These are phyloP conservation scores for Thozetella sp. DNA, from an alignment of 495 filamentous ascomycete genomes.

Conservation along the genomic window DNA sequence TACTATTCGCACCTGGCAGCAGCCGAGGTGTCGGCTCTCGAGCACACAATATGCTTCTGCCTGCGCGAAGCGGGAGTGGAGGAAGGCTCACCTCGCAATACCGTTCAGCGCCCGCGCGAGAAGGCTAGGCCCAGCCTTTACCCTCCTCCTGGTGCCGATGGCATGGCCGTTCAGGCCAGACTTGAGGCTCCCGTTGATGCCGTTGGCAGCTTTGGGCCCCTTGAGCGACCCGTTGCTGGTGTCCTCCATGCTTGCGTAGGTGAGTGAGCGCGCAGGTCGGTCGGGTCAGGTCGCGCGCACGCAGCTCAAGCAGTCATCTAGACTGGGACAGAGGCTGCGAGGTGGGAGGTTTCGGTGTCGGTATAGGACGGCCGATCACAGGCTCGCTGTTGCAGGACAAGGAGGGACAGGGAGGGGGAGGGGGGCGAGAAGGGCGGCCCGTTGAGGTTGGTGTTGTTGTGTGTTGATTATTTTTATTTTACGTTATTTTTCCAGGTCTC, in stretches of 20 bases:
- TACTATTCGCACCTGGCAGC: too few relatives aligned
- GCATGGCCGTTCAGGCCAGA: slow-evolving; percentile 27
- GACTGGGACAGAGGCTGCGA: not conserved
- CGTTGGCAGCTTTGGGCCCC: slow-evolving; percentile 17
- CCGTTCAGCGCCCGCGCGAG: slow-evolving; percentile 55
- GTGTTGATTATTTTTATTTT: not conserved
- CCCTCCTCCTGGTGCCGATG: slow-evolving; percentile 14
- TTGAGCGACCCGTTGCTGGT: slow-evolving; percentile 31
- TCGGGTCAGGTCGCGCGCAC: not conserved
- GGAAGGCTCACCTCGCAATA: slow-evolving; percentile 60
- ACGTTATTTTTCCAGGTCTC: too few relatives aligned
- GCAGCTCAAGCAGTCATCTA: not conserved
- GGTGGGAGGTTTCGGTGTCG: too few relatives aligned
- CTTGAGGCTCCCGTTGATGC: slow-evolving; percentile 26
- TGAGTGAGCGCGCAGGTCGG: not conserved
- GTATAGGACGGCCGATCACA: too few relatives aligned
- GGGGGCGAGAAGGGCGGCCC: too few relatives aligned
- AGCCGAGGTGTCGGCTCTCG: too few relatives aligned
- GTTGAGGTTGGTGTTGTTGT: not conserved
- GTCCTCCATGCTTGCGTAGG: slow-evolving; percentile 21
- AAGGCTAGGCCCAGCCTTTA: slow-evolving; percentile 34
- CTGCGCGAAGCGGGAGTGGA: too few relatives aligned
- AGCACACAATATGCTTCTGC: not conserved
- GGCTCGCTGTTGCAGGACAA: too few relatives aligned
- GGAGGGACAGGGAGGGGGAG: too few relatives aligned